Evolutionary conservation across 129 eudicot genomes (phyloP).

Genomic region (Tanacetum coccineum): DNA sequence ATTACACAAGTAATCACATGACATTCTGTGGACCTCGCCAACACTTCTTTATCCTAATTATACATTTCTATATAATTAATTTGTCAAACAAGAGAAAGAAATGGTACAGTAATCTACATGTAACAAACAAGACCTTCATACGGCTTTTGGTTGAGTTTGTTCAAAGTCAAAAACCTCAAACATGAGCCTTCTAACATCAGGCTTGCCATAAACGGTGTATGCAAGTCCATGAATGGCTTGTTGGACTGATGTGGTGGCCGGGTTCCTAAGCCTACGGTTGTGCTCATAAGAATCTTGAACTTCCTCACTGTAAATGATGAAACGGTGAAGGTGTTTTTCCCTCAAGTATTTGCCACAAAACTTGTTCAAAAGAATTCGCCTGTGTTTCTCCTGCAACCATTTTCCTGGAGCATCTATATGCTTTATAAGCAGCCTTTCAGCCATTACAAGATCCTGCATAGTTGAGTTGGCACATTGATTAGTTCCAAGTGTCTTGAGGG

Average conservation of each 20-base stretch:
- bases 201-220: conserved; percentile 84
- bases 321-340: conserved; percentile 88
- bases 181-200: conserved; percentile 95
- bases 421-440: conserved; percentile 95
- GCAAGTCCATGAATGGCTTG: conserved; percentile 98
- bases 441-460: conserved; percentile 97
- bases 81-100: conserved; percentile 16
- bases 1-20: conserved; percentile 7
- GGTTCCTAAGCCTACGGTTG: conserved; percentile 88
- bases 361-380: conserved; percentile 81
- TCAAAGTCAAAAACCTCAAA: conserved; percentile 98
- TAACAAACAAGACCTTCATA: conserved; percentile 31
- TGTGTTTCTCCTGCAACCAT: conserved; percentile 82
- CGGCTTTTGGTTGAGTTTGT: conserved; percentile 90
- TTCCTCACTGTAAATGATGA: conserved; percentile 73
- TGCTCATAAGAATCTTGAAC: conserved; percentile 91
- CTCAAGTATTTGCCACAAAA: conserved; percentile 90
- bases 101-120: conserved; percentile 31
- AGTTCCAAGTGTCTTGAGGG: no score
- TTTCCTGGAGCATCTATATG: conserved; percentile 97
- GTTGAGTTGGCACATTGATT: background rate
- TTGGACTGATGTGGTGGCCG: conserved; percentile 90
- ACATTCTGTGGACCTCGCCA: conserved; percentile 10
- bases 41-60: conserved; percentile 6
- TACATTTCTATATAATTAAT: conserved; percentile 20